Base-by-base conservation (phyloP, 768 basidiomycete species). In the Termitomyces bulborhizus region DNA sequence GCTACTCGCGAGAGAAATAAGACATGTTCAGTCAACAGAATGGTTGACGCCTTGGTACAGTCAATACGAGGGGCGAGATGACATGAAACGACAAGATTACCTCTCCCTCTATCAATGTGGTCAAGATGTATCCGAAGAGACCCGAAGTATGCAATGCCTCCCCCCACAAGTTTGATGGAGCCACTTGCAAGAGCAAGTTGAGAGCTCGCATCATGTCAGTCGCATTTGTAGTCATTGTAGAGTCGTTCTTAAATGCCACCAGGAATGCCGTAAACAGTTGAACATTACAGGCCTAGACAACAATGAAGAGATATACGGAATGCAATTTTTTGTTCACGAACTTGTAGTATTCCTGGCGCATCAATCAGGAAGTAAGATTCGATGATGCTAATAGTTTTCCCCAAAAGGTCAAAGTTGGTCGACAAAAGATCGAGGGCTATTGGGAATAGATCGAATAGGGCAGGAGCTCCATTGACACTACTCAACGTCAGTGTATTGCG, bases 311-410 rank as follows among this genome's bases (percentile, higher is more conserved):
- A 11, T 36, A 43, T 12, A 42, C 6, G 11, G 11, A 32, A 2
- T 13, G 27, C 2, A 6, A 18, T 11, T 50, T 26, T 41, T 12
- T 36, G n/a, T 12, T 21, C 32, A 63, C 73, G 54, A 58, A 90
- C 92, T 74, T 85, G 80, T 46, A 93, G 67, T 55, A 94, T 75
- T 9, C 70, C 63, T 16, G 69, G 56, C 0, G 82, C 81, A 67
- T 90, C 87, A 16, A 90, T 74, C n/a, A 96, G 67, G 56, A 90
- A 72, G 65, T 93, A 95, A 5, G 87, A 85, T 65, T 92, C 88
- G 24, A 91, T 61, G 53, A 94, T 81, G 54, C 71, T 72, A 16
- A 81, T 81, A 27, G 85, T 77, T 51, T 76, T 84, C 13, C 88
- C 88, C 18, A 93, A 71, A 21, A 92, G 68, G 60, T 94, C 92